Percentiles rank a stretch among this genome's conserved stretches.
Evolutionary conservation across 2,329 filamentous ascomycete species (phyloP).

Genomic region (Neodidymelliopsis sp.): DNA sequence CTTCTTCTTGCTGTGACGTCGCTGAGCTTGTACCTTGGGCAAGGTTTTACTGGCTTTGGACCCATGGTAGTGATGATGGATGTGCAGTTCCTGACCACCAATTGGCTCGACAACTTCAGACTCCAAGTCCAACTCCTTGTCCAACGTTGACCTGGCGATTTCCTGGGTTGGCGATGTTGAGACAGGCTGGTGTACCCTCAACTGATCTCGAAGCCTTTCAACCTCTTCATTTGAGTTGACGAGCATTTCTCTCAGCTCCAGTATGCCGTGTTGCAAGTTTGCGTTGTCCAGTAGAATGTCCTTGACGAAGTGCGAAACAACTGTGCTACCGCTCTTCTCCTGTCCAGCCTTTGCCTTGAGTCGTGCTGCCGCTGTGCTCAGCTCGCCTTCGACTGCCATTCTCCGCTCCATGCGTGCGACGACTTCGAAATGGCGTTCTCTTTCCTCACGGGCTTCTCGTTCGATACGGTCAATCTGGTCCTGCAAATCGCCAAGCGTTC

Average conservation of each 20-base stretch:
- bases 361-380: slow-evolving; percentile 79
- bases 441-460: slow-evolving; percentile 79
- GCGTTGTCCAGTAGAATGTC: slow-evolving; percentile 96
- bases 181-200: slow-evolving; percentile 78
- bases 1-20: slow-evolving; percentile 71
- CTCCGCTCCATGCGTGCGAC: slow-evolving; percentile 84
- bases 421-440: slow-evolving; percentile 81
- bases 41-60: slow-evolving; percentile 41
- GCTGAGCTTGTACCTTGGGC: slow-evolving; percentile 58
- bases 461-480: slow-evolving; percentile 91
- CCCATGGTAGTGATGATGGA: slow-evolving; percentile 93
- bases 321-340: slow-evolving; percentile 67
- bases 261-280: slow-evolving; percentile 88
- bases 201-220: slow-evolving; percentile 81
- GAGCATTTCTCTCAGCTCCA: slow-evolving; percentile 89
- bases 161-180: slow-evolving; percentile 38
- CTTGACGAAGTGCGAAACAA: slow-evolving; percentile 95
- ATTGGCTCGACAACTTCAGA: slow-evolving; percentile 31
- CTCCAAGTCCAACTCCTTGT: slow-evolving; percentile 77
- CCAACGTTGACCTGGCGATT: slow-evolving; percentile 60
- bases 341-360: slow-evolving; percentile 74
- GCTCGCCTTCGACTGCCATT: slow-evolving; percentile 80
- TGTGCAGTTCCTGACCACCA: slow-evolving; percentile 71
- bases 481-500: slow-evolving; percentile 78
- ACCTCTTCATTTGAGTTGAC: slow-evolving; percentile 94